Evolutionary conservation across 2,329 filamentous ascomycete genomes (phyloP).

Genomic region (Mollisia scopiformis): DNA sequence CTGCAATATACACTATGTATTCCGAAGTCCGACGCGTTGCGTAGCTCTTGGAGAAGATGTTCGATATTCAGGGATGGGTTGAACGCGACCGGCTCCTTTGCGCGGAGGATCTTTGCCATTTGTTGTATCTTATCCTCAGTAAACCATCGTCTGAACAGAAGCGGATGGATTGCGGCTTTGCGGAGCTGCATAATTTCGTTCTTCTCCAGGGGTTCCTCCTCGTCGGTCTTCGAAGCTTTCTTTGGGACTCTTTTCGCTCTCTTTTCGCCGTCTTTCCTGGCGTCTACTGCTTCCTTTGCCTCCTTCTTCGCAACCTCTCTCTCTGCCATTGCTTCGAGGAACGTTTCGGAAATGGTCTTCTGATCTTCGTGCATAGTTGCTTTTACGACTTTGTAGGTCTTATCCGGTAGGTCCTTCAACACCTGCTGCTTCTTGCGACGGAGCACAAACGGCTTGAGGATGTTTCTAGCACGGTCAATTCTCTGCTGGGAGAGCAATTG

Average conservation of each 20-base stretch:
- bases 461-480: constrained; percentile 83
- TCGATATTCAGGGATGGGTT: constrained; percentile 50
- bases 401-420: constrained; percentile 79
- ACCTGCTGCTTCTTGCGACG: constrained; percentile 94
- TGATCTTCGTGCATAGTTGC: constrained; percentile 76
- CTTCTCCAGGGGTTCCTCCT: constrained; percentile 73
- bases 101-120: constrained; percentile 78
- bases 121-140: constrained; percentile 73
- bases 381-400: constrained; percentile 80
- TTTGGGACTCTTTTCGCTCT: too few species aligned
- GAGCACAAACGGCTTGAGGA: constrained; percentile 93
- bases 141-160: constrained; percentile 84
- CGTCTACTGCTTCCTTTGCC: too few species aligned
- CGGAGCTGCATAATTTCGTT: constrained; percentile 94
- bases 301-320: too few species aligned
- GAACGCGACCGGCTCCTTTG: constrained; percentile 61
- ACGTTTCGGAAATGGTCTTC: constrained; percentile 71
- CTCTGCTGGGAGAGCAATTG: constrained; percentile 85
- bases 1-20: constrained; percentile 67
- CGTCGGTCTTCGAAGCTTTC: constrained; percentile 51
- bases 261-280: too few species aligned
- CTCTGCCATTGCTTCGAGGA: constrained; percentile 66
- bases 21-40: constrained; percentile 64
- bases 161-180: constrained; percentile 88
- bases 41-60: constrained; percentile 58